Conservation (phyloP, 805 yeast genomes). For the Debaryomyces maramus region DNA sequence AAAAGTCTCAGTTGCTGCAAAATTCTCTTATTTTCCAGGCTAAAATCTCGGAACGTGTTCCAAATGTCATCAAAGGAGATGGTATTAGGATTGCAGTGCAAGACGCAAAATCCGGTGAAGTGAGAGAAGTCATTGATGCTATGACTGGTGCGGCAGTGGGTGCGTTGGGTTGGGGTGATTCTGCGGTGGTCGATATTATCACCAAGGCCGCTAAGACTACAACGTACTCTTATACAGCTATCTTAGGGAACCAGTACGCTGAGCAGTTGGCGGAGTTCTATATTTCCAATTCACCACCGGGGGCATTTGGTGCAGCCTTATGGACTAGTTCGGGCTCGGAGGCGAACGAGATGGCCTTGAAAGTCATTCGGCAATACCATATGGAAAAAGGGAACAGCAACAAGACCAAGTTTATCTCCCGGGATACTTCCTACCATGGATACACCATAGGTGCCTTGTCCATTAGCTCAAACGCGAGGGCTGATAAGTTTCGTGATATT, state of each 20-base stretch:
- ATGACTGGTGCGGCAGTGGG: conserved; percentile 35
- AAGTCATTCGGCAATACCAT: conserved; percentile 26
- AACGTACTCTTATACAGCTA: conserved; percentile 26
- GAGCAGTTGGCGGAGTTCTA: conserved; percentile 27
- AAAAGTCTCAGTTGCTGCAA: conserved; percentile 8
- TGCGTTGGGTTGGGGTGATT: conserved; percentile 35
- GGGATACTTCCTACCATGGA: conserved; percentile 31
- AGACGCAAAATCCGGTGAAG: conserved; percentile 41
- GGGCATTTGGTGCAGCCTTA: conserved; percentile 42
- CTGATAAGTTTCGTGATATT: conserved; percentile 21
- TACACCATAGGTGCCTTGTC: conserved; percentile 28
- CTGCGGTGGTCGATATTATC: conserved; percentile 19
- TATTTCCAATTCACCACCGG: conserved; percentile 41
- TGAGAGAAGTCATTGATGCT: conserved; percentile 24
- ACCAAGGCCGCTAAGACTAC: conserved; percentile 21
- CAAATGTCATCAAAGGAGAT: conserved; percentile 42
- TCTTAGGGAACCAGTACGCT: conserved; percentile 22
- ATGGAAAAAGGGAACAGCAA: conserved; percentile 23
- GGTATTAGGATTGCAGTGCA: conserved; percentile 43
- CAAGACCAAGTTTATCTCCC: conserved; percentile 24
- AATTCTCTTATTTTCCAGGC: conserved; percentile 46
- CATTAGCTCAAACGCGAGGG: conserved; percentile 19
- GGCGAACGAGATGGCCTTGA: conserved; percentile 29
- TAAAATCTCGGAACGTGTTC: conserved; percentile 35
- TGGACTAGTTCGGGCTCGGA: conserved; percentile 37